Base-by-base conservation (phyloP, 352 stramenopile species). In the Plasmopara viticola region DNA sequence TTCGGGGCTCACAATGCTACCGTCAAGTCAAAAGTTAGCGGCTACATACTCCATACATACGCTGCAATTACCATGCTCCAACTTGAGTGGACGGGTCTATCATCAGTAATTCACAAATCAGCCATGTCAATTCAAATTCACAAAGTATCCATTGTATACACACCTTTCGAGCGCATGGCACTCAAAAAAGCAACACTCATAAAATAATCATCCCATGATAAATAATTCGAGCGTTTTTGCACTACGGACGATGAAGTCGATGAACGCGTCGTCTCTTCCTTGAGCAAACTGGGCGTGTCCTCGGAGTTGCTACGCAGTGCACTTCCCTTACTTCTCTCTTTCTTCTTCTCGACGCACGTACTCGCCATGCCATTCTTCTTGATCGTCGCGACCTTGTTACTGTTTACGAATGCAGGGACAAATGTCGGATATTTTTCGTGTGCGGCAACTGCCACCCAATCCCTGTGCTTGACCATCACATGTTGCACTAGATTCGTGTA, bases 121-220 rank as follows among this genome's bases (percentile, higher is more conserved):
- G 41, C 41, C 38, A 37, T 15, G 39, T 20, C 35, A 51, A 12
- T 55, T 49, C 34, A 30, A 44, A 28, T 53, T 33, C 10, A 45
- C 34, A 42, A 45, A 25, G 0, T 12, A 47, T 2, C 13, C 18
- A 53, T 15, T 14, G 6, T 10, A 8, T 9, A 62, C 51, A 3
- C 39, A 91, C 84, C 96, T 87, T 99, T 99, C n/a, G 94, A 98
- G 43, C 97, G 81, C 90, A 98, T 96, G 10, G 96, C 94, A 64
- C 87, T 98, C n/a, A 99, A 78, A 72, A 98, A 98, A 28, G 97
- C 94, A n/a, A 99, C 84, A 33, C 86, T 94, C 94, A 98, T 99
- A 61, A 99, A 99, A 72, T 99, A 99, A 62, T 98, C 95, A 59
- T 99, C 94, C 97, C 96, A 99, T 15, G 87, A 93, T 25, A 99